Evolutionary conservation across 2,329 filamentous ascomycete species (phyloP).

Genomic region (Colletotrichum salicis): DNA sequence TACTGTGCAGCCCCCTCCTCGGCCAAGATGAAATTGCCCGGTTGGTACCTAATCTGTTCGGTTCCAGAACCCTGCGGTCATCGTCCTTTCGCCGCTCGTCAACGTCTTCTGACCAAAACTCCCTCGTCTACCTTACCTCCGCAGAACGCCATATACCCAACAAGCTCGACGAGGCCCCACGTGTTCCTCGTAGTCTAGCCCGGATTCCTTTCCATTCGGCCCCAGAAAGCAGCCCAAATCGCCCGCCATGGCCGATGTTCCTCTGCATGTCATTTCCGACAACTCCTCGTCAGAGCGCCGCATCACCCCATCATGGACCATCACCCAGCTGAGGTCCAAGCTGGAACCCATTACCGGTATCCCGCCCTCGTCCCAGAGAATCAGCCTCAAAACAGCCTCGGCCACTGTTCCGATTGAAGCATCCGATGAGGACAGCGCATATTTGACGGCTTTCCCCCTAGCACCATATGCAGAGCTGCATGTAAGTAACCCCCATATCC

Average conservation of each 20-base stretch:
- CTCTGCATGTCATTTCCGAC: constrained; percentile 79
- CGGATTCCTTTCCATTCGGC: not conserved
- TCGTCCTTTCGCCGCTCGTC: not conserved
- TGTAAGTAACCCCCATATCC: constrained; percentile 64
- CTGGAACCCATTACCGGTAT: constrained; percentile 94
- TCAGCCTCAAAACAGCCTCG: constrained; percentile 75
- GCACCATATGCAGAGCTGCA: constrained; percentile 81
- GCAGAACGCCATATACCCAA: constrained; percentile 6
- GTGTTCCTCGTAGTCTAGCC: constrained; percentile 38
- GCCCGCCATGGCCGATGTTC: constrained; percentile 74
- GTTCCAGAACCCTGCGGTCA: constrained; percentile 23
- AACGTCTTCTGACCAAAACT: not conserved
- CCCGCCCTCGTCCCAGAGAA: constrained; percentile 80
- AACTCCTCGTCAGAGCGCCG: constrained; percentile 87
- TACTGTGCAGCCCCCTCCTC: constrained; percentile 19
- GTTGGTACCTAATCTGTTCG: constrained; percentile 16
- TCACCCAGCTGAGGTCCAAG: constrained; percentile 84
- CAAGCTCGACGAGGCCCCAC: constrained; percentile 32
- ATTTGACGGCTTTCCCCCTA: constrained; percentile 73
- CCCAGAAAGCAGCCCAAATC: constrained; percentile 32
- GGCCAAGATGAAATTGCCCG: constrained; percentile 27
- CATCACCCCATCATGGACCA: constrained; percentile 91
- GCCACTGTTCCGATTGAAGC: constrained; percentile 74
- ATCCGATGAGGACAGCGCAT: constrained; percentile 76
- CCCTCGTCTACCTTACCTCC: not conserved